Percentiles rank a stretch among this genome's conserved stretches.
phyloP scores from a whole-genome alignment of 2,329 filamentous ascomycete species.

The Epichloe coenophiala region DNA sequence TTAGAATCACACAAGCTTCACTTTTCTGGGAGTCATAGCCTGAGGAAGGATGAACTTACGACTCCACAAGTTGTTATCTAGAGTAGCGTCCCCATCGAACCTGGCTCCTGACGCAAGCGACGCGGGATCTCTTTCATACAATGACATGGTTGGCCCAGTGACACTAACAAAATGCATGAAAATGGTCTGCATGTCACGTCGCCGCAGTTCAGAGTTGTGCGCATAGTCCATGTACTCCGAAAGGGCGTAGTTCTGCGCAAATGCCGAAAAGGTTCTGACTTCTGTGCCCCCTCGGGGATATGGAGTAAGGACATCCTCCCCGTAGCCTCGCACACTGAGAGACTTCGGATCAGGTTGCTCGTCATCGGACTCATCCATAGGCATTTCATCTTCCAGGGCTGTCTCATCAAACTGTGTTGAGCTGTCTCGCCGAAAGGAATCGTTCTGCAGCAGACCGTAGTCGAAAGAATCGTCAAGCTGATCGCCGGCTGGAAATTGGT shows the following conservation, averaged over 20 bases:
- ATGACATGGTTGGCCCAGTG: constrained; percentile 71
- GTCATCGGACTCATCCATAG: constrained; percentile 43
- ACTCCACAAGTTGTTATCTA: constrained; percentile 53
- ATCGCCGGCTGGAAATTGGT: constrained; percentile 6
- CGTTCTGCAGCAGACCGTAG: neutral
- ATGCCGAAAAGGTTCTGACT: constrained; percentile 35
- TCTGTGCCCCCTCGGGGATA: constrained; percentile 24
- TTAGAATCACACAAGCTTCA: neutral
- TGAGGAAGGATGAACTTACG: constrained; percentile 27
- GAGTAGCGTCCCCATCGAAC: constrained; percentile 45
- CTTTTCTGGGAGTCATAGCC: neutral
- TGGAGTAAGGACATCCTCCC: constrained; percentile 21
- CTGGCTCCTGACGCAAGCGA: constrained; percentile 49
- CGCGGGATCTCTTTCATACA: constrained; percentile 72
- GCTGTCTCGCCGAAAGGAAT: neutral
- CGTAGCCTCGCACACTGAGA: constrained; percentile 13
- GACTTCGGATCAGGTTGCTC: constrained; percentile 27
- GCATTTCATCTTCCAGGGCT: constrained; percentile 1
- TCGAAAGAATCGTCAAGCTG: neutral
- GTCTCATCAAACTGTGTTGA: neutral
- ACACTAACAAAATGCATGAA: constrained; percentile 90
- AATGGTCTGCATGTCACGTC: constrained; percentile 65
- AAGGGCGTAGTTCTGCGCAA: constrained; percentile 37
- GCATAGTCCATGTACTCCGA: constrained; percentile 54
- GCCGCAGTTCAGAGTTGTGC: constrained; percentile 59